Evolutionary conservation across 768 basidiomycete genomes (phyloP).

Genomic region (Boletus vermiculosoides): DNA sequence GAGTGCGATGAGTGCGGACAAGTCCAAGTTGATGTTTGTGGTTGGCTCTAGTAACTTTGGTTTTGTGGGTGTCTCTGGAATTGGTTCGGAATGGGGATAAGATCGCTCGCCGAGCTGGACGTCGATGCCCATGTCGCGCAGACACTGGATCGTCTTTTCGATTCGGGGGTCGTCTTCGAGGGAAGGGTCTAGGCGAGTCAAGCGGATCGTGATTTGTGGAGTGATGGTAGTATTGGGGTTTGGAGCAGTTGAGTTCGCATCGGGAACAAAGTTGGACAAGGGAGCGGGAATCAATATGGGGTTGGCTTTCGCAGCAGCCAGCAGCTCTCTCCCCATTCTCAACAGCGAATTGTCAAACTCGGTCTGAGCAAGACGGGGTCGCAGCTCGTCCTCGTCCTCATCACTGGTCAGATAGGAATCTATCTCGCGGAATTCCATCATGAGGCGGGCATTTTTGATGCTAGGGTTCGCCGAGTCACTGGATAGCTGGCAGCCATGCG

Average conservation of each 20-base stretch:
- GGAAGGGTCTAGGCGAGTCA: constrained; percentile 64
- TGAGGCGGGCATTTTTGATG: constrained; percentile 71
- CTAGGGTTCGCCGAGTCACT: constrained; percentile 38
- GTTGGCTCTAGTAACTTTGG: constrained; percentile 45
- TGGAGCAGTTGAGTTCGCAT: constrained; percentile 10
- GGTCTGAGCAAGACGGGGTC: constrained; percentile 45
- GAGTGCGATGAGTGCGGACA: constrained; percentile 82
- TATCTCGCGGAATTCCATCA: constrained; percentile 80
- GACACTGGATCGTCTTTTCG: constrained; percentile 49
- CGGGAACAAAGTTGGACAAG: not conserved
- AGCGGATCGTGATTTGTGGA: constrained; percentile 56
- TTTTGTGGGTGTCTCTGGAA: not conserved
- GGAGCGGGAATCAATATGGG: constrained; percentile 36
- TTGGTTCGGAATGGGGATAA: constrained; percentile 9
- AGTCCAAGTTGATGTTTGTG: constrained; percentile 69
- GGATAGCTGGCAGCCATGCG: not conserved
- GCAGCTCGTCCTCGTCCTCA: constrained; percentile 43
- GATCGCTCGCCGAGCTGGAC: constrained; percentile 64
- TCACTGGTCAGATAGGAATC: constrained; percentile 71
- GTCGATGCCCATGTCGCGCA: constrained; percentile 62
- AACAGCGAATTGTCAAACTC: constrained; percentile 74
- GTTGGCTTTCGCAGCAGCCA: constrained; percentile 62
- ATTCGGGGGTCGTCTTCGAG: constrained; percentile 54
- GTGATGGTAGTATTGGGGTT: constrained; percentile 8
- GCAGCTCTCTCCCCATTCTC: constrained; percentile 64